These are phyloP conservation scores for Suaeda aralocaspica DNA, from an alignment of 148 eudicot species.

Conservation along the genomic window DNA sequence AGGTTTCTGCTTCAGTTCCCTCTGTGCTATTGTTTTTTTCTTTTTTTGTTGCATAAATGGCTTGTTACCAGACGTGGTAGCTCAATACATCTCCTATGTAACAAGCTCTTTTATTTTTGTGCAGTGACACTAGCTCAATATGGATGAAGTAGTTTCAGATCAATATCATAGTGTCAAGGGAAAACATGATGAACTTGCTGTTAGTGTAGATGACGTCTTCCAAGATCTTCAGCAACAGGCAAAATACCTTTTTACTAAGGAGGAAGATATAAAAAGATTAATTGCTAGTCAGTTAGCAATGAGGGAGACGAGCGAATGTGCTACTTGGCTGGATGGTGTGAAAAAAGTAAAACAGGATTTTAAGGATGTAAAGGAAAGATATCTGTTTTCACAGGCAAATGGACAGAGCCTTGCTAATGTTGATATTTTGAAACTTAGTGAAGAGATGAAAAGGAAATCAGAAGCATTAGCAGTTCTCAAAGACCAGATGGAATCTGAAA, in stretches of 20 bases:
- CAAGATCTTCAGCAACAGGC: slow-evolving; percentile 18
- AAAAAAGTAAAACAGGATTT: slow-evolving; percentile 6
- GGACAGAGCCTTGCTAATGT: neutral
- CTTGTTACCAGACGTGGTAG: too few species aligned
- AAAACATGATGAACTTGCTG: slow-evolving; percentile 2
- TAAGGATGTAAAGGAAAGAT: slow-evolving; percentile 11
- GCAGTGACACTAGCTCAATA: slow-evolving; percentile 1
- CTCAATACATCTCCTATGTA: neutral
- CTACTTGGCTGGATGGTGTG: slow-evolving; percentile 15
- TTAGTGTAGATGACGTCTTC: slow-evolving; percentile 18
- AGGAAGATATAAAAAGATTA: slow-evolving; percentile 10
- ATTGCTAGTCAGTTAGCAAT: neutral
- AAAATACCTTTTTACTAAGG: slow-evolving; percentile 15
- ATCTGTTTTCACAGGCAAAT: neutral
- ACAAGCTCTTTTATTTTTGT: neutral
- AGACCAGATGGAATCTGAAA: slow-evolving; percentile 7
- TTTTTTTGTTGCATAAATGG: too few species aligned
- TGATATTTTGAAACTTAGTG: slow-evolving; percentile 10
- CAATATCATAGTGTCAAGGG: neutral
- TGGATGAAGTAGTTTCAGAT: neutral
- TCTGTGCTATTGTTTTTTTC: too few species aligned
- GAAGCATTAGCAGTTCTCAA: slow-evolving; percentile 1
- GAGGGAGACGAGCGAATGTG: slow-evolving; percentile 7
- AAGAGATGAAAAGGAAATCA: slow-evolving; percentile 10
- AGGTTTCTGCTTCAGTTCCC: too few species aligned